Base-by-base conservation (phyloP, 495 filamentous ascomycete genomes). In the Sabuloglossum arenarium region DNA sequence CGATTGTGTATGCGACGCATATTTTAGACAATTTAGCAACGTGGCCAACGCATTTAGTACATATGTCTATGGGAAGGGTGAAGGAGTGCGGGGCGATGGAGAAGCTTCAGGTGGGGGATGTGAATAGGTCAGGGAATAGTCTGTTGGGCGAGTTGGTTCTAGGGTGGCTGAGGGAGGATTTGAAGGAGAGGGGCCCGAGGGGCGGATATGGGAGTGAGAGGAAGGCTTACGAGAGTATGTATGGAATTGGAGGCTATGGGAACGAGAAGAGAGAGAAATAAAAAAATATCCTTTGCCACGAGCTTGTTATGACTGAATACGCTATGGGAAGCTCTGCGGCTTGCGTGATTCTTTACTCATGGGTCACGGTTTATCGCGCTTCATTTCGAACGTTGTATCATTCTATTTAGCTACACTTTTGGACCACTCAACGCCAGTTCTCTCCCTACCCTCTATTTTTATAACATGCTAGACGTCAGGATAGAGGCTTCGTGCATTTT, bases 1-100 rank as follows among this genome's bases (percentile, higher is more conserved):
- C 91, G 1, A 84, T 99, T 61, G 89, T 97, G 27, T 99, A 99
- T 68, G 91, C 91, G 25, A 97, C 91, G 21, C 91, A 99, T 66
- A 95, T 99, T 54, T 66, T 99, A 61, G 91, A 99, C 64, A 93
- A 94, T 60, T 66, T 96, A 27, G 86, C 85, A 0, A 78, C 78
- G 32, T 99, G 91, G 91, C 91, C 91, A 52, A 94, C 83, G 0
- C 89, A 99, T 70, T 68, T 99, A 52, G 88, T 94, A 53, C 89
- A 96, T 61, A 94, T 97, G 88, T 80, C 85, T 63, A 63, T 90
- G 39, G 91, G 91, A 3, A 78, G 70, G 54, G 84, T 97, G 42
- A 88, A 85, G 72, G 82, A 84, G 63, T 88, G 81, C 81, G 93
- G 91, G 0, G 67, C 69, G 25, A 75, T 86, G 29, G 79, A 82